Base-by-base conservation (phyloP, 495 filamentous ascomycete species). In the Penicillium mononematosum region DNA sequence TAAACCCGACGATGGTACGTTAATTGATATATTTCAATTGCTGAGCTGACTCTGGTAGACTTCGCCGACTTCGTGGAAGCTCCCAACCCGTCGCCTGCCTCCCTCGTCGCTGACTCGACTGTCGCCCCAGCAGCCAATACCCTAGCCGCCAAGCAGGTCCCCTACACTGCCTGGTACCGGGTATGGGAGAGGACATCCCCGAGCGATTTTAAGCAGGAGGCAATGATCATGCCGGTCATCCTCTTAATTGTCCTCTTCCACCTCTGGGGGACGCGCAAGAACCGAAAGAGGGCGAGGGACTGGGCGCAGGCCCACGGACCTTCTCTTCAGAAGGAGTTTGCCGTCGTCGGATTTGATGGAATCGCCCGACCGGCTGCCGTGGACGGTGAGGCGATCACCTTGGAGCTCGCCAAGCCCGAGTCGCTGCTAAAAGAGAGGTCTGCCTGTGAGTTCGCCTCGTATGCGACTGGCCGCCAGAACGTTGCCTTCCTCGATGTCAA, bases 111-210 rank as follows among this genome's bases (percentile, higher is more conserved):
- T 55, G 68, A 70, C 24, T 58, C 71, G n/a, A 69, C 74, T 29
- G 67, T 72, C 53, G 68, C 73, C 45, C 78, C 75, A 46, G 72
- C 77, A 29, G 69, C 76, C 50, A 75, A 78, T 60, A 75, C 78
- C 34, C 73, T 81, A 50, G 81, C 78, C 50, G 63, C 70, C 34
- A 71, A 70, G 38, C 46, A 64, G 39, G 76, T 75, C 25, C 84
- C 89, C 12, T 96, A 88, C 71, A 96, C 94, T 43, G 90, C 90
- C 77, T 98, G 94, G 94, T 98, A 98, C 76, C 89, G 91, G 36
- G 78, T 98, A 29, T 94, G 93, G 83, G 92, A 98, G 82, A 90
- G 94, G 61, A 81, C 89, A 61, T 83, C 81, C 11, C 77, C 86
- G 47, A 75, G 73, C 59, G 94, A 98, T 65, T 98, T 98, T 80